These are phyloP conservation scores for Claviceps fusiformis DNA, from an alignment of 2,329 filamentous ascomycete species.

Conservation along the genomic window DNA sequence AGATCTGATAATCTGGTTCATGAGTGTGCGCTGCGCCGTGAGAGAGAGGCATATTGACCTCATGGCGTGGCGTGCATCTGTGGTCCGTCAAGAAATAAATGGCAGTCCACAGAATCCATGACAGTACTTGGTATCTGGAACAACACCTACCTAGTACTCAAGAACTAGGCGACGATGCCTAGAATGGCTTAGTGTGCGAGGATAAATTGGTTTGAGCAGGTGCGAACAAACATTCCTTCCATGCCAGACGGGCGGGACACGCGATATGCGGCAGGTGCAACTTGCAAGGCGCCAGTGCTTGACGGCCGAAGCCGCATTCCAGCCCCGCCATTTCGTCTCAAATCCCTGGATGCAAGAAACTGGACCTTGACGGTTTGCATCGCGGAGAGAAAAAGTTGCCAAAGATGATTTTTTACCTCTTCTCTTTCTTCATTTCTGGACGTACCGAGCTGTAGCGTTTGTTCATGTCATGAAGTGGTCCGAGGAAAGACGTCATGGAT, in stretches of 20 bases:
- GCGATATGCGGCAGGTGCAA: neutral
- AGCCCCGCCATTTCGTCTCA: neutral
- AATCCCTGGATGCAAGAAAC: neutral
- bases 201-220: neutral
- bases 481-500: neutral
- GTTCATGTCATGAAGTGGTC: neutral
- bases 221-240: neutral
- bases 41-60: no score
- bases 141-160: no score
- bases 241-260: neutral
- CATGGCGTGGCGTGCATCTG: no score
- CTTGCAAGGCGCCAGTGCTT: neutral
- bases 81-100: no score
- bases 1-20: no score
- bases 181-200: no score
- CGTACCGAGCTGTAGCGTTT: neutral
- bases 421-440: neutral
- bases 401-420: neutral
- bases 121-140: no score
- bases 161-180: no score
- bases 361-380: neutral
- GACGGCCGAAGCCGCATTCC: conserved; percentile 3
- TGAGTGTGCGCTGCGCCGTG: no score
- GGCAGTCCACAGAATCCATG: no score
- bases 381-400: no score